These are phyloP conservation scores for Calocera viscosa DNA, from an alignment of 768 basidiomycete species.

Conservation along the genomic window DNA sequence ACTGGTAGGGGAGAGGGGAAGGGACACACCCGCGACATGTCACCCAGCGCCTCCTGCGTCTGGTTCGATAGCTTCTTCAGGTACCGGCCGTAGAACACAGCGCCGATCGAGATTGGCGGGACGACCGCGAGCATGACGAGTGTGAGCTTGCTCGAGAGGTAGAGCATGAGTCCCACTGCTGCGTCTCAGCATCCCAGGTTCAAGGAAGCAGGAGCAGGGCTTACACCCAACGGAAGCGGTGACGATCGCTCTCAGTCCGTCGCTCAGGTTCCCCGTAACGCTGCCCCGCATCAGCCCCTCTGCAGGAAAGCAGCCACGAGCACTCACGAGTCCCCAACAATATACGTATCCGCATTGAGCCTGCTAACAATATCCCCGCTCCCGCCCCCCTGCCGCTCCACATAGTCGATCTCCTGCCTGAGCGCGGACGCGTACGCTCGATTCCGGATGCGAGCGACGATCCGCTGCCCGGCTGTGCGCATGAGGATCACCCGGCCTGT, in stretches of 20 bases:
- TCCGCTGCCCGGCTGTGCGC: slow-evolving; percentile 81
- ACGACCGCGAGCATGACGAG: slow-evolving; percentile 87
- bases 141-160: slow-evolving; percentile 77
- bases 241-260: slow-evolving; percentile 53
- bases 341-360: slow-evolving; percentile 78
- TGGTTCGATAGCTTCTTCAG: slow-evolving; percentile 78
- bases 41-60: slow-evolving; percentile 90
- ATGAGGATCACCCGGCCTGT: slow-evolving; percentile 73
- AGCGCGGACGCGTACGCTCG: slow-evolving; percentile 73
- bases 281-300: slow-evolving; percentile 17
- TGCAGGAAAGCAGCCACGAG: neutral
- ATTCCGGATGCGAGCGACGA: slow-evolving; percentile 76
- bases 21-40: slow-evolving; percentile 64
- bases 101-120: slow-evolving; percentile 73
- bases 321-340: slow-evolving; percentile 79
- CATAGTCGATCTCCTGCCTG: slow-evolving; percentile 82
- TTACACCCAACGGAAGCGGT: slow-evolving; percentile 88
- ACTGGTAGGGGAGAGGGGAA: neutral
- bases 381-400: slow-evolving; percentile 52
- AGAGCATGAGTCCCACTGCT: slow-evolving; percentile 88
- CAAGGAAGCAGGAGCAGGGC: slow-evolving; percentile 23
- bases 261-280: slow-evolving; percentile 36
- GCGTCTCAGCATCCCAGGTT: neutral
- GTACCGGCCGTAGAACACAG: slow-evolving; percentile 92
- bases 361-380: slow-evolving; percentile 90